Evolutionary conservation across 2,329 filamentous ascomycete species (phyloP), one percentile per base, ranked within the genome.

Genomic region (Aspergillus texensis): DNA sequence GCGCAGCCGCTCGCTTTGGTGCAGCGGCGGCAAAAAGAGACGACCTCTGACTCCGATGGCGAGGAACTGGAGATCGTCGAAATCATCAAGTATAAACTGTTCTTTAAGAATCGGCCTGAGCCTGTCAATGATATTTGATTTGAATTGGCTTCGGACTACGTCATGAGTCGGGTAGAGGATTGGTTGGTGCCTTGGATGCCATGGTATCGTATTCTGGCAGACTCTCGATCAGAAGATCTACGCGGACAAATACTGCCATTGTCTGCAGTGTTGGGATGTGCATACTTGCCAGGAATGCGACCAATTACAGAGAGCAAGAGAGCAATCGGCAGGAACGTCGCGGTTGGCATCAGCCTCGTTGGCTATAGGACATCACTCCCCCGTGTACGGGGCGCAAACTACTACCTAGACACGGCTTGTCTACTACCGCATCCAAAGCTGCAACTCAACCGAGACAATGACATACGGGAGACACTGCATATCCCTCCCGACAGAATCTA

Each of bases 31-130:
- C 70, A 75, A 63, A 65, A 58, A 26, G 45, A 48, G 59, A 67
- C 63, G 36, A 50, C 68, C 48, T 32, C 48, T 56, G 32, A 39
- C 14, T 41, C 45, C 62, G 72, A 68, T 9, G 71, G 66, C 56
- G 81, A 77, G 70, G 75, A 76, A 55, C 75, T 97, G 58, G 93
- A 97, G 80, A 86, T 98, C 67, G 88, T 93, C 58, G 94, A 97
- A 78, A 88, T 98, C 70, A 85, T 98, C 67, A 91, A 89, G 81
- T 91, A 90, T 75, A 97, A 96, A 82, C 81, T 98, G 68, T 80
- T 96, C 53, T 98, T 98, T 78, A 89, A 90, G 21, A 86, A 86
- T 64, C 84, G 94, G 54, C 94, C 94, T 6, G 94, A 98, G 79
- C 94, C 94, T 53, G 91, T 97, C 60, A 88, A 88, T 45, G 68